phyloP scores from a whole-genome alignment of 2,329 filamentous ascomycete genomes.

The Drechslera avenae region DNA sequence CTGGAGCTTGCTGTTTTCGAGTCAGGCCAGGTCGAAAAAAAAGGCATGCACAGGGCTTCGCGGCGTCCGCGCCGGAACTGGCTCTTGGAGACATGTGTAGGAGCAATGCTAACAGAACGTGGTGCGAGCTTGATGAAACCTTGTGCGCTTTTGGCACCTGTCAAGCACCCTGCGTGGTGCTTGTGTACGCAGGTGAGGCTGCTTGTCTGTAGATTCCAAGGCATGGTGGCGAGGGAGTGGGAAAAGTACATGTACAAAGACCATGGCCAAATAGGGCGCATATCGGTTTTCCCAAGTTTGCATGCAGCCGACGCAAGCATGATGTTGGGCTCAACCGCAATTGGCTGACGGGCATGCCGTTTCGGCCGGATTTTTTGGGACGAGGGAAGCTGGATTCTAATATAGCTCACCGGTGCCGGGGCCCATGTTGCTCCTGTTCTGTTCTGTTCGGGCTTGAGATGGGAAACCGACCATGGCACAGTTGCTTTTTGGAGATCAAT shows the following conservation, averaged over 20 bases:
- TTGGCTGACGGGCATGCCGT: too few species aligned
- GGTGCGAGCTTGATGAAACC: not conserved
- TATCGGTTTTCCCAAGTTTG: slow-evolving; percentile 10
- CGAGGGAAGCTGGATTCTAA: too few species aligned
- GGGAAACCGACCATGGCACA: too few species aligned
- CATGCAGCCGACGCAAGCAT: slow-evolving; percentile 3
- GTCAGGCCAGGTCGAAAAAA: too few species aligned
- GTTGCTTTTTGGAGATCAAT: not conserved
- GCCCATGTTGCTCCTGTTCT: too few species aligned
- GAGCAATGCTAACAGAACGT: not conserved
- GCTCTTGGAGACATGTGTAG: not conserved
- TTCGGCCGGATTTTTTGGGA: too few species aligned
- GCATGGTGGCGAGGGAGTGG: not conserved
- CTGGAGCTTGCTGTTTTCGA: too few species aligned
- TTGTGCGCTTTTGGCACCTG: not conserved
- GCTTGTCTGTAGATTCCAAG: not conserved
- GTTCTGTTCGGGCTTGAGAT: not conserved
- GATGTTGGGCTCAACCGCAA: too few species aligned
- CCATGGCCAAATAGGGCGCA: too few species aligned
- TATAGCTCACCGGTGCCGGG: too few species aligned
- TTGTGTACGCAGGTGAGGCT: not conserved
- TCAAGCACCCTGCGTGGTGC: not conserved
- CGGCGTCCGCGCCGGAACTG: not conserved
- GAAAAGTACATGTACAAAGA: slow-evolving; percentile 9
- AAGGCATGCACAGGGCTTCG: too few species aligned